Conservation (phyloP, 768 basidiomycete species). For the Porpolomopsis calyptriformis region DNA sequence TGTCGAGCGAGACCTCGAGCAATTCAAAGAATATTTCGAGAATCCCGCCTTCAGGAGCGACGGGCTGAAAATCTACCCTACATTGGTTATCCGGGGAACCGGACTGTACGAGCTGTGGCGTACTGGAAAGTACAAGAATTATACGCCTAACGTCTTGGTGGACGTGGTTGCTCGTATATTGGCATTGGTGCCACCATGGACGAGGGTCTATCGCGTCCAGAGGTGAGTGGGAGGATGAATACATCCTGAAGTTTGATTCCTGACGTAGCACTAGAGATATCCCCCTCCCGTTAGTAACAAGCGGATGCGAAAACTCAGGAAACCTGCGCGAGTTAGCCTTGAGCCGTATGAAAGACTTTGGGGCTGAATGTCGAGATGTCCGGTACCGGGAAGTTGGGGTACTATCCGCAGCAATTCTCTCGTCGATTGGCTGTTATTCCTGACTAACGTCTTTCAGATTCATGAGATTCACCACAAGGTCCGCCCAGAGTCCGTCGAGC, state of each 20-base stretch:
- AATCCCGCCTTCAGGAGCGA: constrained; percentile 96
- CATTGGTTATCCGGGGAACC: constrained; percentile 93
- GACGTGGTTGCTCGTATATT: constrained; percentile 95
- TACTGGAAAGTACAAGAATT: constrained; percentile 97
- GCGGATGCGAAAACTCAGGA: constrained; percentile 95
- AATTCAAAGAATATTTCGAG: constrained; percentile 99
- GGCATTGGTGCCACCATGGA: constrained; percentile 97
- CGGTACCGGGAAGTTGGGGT: constrained; percentile 97
- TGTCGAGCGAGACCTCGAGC: constrained; percentile 91
- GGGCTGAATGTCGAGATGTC: constrained; percentile 94
- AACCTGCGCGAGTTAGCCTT: constrained; percentile 93
- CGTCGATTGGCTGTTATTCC: constrained; percentile 6
- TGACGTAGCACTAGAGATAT: constrained; percentile 59
- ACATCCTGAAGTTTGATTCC: not conserved
- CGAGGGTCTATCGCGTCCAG: constrained; percentile 94
- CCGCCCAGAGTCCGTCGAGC: constrained; percentile 88
- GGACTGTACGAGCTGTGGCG: constrained; percentile 94
- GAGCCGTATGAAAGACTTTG: constrained; percentile 98
- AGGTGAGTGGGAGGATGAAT: constrained; percentile 37
- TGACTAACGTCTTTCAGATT: constrained; percentile 42
- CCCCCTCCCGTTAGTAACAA: constrained; percentile 90
- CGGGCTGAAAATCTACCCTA: constrained; percentile 97
- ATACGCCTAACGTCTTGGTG: constrained; percentile 96
- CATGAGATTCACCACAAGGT: constrained; percentile 99
- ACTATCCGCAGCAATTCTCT: constrained; percentile 22